A percentile compares a stretch with the other conserved stretches of the same genome.
phyloP scores from a whole-genome alignment of 2,329 filamentous ascomycete species.

The Fusarium sp. region DNA sequence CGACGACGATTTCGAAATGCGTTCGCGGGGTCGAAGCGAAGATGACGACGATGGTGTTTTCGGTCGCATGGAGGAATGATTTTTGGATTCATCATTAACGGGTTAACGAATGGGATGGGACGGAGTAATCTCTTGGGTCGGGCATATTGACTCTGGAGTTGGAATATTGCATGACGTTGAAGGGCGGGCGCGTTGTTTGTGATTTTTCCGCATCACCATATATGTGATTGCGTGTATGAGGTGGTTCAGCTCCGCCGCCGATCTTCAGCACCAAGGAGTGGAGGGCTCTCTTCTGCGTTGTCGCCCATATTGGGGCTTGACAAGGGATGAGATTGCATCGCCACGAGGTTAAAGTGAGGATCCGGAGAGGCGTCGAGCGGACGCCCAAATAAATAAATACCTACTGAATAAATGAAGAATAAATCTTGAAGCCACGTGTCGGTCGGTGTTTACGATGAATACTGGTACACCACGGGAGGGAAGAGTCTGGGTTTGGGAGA shows the following conservation, averaged over 20 bases:
- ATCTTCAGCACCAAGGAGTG: slow-evolving; percentile 73
- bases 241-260: slow-evolving; percentile 69
- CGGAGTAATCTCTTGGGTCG: slow-evolving; percentile 43
- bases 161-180: slow-evolving; percentile 48
- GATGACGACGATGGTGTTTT: slow-evolving; percentile 97
- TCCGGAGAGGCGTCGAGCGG: slow-evolving; percentile 69
- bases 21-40: slow-evolving; percentile 71
- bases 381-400: slow-evolving; percentile 56
- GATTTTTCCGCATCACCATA: slow-evolving; percentile 61
- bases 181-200: slow-evolving; percentile 52
- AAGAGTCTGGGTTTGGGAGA: background rate
- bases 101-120: slow-evolving; percentile 39
- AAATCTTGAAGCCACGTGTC: slow-evolving; percentile 34
- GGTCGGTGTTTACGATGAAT: slow-evolving; percentile 16
- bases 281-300: slow-evolving; percentile 52
- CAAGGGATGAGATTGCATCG: slow-evolving; percentile 53
- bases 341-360: slow-evolving; percentile 77
- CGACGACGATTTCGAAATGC: slow-evolving; percentile 71
- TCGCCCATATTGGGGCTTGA: slow-evolving; percentile 33
- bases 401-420: slow-evolving; percentile 45
- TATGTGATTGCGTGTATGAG: slow-evolving; percentile 54
- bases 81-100: slow-evolving; percentile 40
- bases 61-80: slow-evolving; percentile 90
- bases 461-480: background rate
- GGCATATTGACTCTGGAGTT: slow-evolving; percentile 46